These are phyloP conservation scores for Craspedostauros australis DNA, from an alignment of 108 stramenopile genomes.

Conservation along the genomic window DNA sequence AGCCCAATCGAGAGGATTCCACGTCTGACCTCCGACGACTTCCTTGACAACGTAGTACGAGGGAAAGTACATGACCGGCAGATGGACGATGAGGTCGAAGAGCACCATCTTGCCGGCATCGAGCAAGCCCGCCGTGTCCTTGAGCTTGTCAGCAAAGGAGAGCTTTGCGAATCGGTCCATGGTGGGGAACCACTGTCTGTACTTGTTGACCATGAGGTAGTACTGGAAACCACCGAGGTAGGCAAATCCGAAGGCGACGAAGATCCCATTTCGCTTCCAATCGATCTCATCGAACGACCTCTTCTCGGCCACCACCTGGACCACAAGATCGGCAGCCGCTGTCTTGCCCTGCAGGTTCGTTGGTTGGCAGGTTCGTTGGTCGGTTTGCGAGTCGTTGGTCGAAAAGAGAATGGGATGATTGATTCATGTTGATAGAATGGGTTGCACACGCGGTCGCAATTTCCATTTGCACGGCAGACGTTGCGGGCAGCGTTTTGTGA, in stretches of 20 bases:
- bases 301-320: conserved; percentile 76
- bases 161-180: conserved; percentile 72
- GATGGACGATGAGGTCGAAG: conserved; percentile 83
- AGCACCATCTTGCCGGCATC: conserved; percentile 87
- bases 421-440: no score
- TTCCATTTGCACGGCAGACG: no score
- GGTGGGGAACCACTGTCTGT: conserved; percentile 77
- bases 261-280: conserved; percentile 71
- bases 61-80: conserved; percentile 90
- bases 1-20: conserved; percentile 85
- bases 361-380: no score
- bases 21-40: conserved; percentile 65
- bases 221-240: conserved; percentile 88
- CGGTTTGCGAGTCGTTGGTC: no score
- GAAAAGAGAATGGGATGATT: no score
- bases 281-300: conserved; percentile 68
- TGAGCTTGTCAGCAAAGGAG: conserved; percentile 60
- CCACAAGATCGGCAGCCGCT: conserved; percentile 71
- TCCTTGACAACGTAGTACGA: conserved; percentile 87
- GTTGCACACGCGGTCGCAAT: no score
- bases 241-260: conserved; percentile 80
- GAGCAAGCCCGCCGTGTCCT: conserved; percentile 70
- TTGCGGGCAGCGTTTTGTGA: no score
- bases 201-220: conserved; percentile 78
- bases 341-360: no score